A percentile compares a stretch with the other conserved stretches of the same genome.
phyloP scores from a whole-genome alignment of 257 asterid genomes.

The Ballota nigra region DNA sequence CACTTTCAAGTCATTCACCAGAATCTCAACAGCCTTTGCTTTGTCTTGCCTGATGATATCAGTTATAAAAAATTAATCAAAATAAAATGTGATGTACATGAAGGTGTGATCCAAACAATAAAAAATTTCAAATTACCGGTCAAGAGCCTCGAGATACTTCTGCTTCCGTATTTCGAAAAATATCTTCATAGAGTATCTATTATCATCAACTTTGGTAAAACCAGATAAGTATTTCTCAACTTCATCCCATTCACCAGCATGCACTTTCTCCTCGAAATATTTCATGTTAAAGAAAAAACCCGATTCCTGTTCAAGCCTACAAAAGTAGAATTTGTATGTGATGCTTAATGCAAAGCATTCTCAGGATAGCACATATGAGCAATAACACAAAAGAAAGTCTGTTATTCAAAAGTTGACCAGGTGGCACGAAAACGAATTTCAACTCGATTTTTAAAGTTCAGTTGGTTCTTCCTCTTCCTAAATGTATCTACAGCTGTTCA shows the following conservation, averaged over 20 bases:
- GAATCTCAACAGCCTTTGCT: conserved; percentile 86
- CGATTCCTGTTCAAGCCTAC: conserved; percentile 96
- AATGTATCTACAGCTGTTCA: conserved; percentile 12
- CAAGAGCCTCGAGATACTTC: conserved; percentile 98
- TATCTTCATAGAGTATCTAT: conserved; percentile 95
- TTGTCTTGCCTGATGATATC: conserved; percentile 69
- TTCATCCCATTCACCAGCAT: conserved; percentile 97
- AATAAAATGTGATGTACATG: not conserved
- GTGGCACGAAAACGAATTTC: conserved; percentile 11
- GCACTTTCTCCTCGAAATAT: conserved; percentile 94
- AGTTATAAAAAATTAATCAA: not conserved
- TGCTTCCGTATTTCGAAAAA: conserved; percentile 95
- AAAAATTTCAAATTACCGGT: conserved; percentile 45
- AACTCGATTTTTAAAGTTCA: not conserved
- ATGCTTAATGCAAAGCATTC: conserved; percentile 5
- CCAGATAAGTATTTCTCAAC: conserved; percentile 97
- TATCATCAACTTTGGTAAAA: conserved; percentile 92
- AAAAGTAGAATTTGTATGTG: conserved; percentile 10
- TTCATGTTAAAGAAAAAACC: conserved; percentile 96
- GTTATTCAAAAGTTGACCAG: not conserved
- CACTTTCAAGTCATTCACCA: conserved; percentile 85
- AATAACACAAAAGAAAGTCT: not conserved
- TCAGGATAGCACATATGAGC: not conserved
- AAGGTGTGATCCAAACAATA: not conserved
- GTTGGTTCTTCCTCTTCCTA: not conserved